Conservation (phyloP, 2,329 filamentous ascomycete genomes). For the Colletotrichum sp. region DNA sequence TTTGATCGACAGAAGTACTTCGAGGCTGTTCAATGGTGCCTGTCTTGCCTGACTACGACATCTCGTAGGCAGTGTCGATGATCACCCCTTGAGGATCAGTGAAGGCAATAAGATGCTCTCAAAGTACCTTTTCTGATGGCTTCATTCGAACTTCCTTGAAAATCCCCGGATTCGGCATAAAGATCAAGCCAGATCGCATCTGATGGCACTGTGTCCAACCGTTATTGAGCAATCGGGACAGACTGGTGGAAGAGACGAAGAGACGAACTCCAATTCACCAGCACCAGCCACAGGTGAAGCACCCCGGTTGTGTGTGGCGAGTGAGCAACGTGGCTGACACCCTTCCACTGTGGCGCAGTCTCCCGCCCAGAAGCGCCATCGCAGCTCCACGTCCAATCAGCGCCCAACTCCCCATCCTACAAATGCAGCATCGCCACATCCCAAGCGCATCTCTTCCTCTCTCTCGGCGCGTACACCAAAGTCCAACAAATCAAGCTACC, state of each 20-base stretch:
- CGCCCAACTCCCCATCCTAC: background rate
- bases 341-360: background rate
- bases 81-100: background rate
- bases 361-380: background rate
- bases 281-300: background rate
- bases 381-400: background rate
- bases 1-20: background rate
- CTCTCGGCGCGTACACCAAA: background rate
- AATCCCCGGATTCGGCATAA: rapidly evolving
- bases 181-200: background rate
- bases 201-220: background rate
- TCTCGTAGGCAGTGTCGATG: background rate
- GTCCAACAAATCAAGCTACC: background rate
- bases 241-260: background rate
- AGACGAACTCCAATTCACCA: background rate
- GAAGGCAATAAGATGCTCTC: background rate
- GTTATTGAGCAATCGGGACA: background rate
- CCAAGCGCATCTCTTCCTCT: background rate
- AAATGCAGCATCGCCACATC: background rate
- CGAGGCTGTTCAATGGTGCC: background rate
- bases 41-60: background rate
- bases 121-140: background rate
- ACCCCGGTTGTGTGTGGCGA: background rate
- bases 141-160: background rate
- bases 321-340: background rate